A percentile compares a stretch with the other conserved stretches of the same genome.
Evolutionary conservation across 352 stramenopile species (phyloP).

Genomic region (Albugo laibachii): DNA sequence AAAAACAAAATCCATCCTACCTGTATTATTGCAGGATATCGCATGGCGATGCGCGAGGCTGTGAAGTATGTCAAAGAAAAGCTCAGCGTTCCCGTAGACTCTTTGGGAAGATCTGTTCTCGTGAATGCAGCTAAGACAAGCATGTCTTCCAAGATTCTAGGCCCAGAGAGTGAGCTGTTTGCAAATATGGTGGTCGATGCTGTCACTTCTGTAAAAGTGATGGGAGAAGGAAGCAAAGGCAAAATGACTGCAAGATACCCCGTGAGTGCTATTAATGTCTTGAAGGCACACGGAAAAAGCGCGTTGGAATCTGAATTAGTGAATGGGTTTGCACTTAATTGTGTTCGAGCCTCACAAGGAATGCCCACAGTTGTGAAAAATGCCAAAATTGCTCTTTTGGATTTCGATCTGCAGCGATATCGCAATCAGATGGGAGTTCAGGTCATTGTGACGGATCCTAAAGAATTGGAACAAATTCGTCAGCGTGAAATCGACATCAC

Average conservation of each 20-base stretch:
- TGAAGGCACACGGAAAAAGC: conserved; percentile 91
- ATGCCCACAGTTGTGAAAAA: conserved; percentile 93
- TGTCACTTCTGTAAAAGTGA: conserved; percentile 91
- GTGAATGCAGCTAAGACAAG: conserved; percentile 96
- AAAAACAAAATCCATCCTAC: conserved; percentile 99
- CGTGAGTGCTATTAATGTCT: conserved; percentile 96
- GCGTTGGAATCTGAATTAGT: conserved; percentile 82
- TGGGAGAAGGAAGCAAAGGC: conserved; percentile 62
- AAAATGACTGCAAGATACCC: conserved; percentile 87
- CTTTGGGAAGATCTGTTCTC: conserved; percentile 87
- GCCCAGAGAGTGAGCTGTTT: conserved; percentile 95
- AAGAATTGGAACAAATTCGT: conserved; percentile 95
- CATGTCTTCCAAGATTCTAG: conserved; percentile 99
- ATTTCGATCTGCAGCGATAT: conserved; percentile 98
- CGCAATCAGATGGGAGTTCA: conserved; percentile 94
- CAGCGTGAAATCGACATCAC: conserved; percentile 99
- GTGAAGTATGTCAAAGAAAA: conserved; percentile 99
- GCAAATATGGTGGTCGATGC: conserved; percentile 94
- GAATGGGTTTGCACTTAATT: conserved; percentile 95
- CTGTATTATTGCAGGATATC: conserved; percentile 97
- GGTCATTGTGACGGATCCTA: conserved; percentile 84
- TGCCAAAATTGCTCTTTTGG: conserved; percentile 92
- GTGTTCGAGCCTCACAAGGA: conserved; percentile 90
- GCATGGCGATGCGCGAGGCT: conserved; percentile 94
- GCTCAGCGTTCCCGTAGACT: conserved; percentile 89